Conservation (phyloP, 108 stramenopile genomes). For the Nitzschia sp. region DNA sequence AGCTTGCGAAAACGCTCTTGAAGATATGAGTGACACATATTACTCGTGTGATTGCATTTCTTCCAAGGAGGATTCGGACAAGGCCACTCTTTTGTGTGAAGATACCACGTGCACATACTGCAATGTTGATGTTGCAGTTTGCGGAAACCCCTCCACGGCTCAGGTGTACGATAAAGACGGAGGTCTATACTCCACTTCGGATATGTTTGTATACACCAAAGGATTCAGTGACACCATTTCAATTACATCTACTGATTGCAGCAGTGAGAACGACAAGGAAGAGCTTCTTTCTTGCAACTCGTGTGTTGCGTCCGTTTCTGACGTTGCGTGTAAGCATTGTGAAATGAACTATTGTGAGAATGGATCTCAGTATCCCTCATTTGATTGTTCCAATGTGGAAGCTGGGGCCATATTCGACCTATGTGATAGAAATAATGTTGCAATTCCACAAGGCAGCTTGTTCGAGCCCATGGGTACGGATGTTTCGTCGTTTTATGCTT, state of each 20-base stretch:
- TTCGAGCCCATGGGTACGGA: slow-evolving; percentile 2
- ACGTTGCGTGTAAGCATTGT: neutral
- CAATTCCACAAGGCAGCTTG: neutral
- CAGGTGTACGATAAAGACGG: neutral
- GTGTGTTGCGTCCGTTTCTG: neutral
- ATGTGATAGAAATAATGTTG: neutral
- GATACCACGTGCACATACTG: slow-evolving; percentile 4
- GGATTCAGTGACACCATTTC: neutral
- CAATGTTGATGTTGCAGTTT: neutral
- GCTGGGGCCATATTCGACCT: neutral
- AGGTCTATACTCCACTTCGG: neutral
- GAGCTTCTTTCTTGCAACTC: neutral
- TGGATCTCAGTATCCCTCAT: neutral
- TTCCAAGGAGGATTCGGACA: neutral
- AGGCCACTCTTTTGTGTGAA: neutral
- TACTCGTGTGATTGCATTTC: neutral
- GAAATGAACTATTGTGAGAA: neutral
- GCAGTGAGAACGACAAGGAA: neutral
- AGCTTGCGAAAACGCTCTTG: slow-evolving; percentile 6
- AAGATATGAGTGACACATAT: neutral
- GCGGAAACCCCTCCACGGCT: neutral
- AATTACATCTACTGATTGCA: neutral
- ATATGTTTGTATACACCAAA: slow-evolving; percentile 7
- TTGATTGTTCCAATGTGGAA: slow-evolving; percentile 7
- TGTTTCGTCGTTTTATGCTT: too few species aligned